Evolutionary conservation across 1,284 basidiomycete species (phyloP), one percentile per base, ranked within the genome.

Genomic region (Trametes sp.): DNA sequence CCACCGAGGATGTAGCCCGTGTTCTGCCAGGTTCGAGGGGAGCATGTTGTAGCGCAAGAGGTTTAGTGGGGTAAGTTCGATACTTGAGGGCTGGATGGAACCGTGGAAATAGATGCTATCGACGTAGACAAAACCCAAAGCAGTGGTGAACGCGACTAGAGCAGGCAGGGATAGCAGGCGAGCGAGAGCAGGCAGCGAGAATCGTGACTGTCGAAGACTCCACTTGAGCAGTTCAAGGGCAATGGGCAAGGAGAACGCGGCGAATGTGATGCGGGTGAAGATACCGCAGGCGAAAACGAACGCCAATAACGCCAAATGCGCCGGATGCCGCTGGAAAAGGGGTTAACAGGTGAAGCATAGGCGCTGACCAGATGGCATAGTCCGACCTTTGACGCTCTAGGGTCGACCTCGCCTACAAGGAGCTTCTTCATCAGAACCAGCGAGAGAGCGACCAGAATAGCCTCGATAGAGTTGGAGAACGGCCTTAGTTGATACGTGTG

Each of bases 1-100:
- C 78, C 77, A 80, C 23, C 73, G 72, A 1, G 80, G 80, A 64
- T 81, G 79, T 13, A 80, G 57, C 13, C 80, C 80, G 49, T 81
- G 80, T 48, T 74, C 72, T 1, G 75, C 76, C 26, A 79, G 72
- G 64, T 81, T 80, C n/a, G 71, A 64, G 4, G 73, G 61, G 5
- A 73, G 73, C 4, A 80, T 51, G 62, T 80, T 81, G 61, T 80
- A 80, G 42, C 66, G 70, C 66, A 80, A 48, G 54, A 80, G 77
- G 59, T 81, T 81, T 45, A 75, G 71, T 11, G 80, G 79, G 10
- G 79, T 76, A 4, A 80, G 23, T 29, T 77, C 74, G 4, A 65
- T 28, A 8, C 57, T 45, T 19, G 49, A 61, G 51, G 69, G 57
- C 50, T 62, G 63, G 11, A 36, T 4, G 5, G 26, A 14, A 9